Conservation (phyloP, 1,139 yeast species). For the Geotrichum candidum region DNA sequence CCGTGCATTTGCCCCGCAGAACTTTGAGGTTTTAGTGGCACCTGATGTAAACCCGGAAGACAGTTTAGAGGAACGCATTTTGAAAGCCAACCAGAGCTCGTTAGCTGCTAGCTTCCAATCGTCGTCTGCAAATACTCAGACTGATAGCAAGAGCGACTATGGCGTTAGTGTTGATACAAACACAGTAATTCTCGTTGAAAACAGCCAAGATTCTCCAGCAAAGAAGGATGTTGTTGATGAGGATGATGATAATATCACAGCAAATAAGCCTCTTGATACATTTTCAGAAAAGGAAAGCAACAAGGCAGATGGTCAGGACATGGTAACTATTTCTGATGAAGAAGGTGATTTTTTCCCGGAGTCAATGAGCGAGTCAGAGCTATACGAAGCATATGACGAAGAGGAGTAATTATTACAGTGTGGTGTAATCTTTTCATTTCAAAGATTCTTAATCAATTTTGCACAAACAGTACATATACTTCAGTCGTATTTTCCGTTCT, state of each 20-base stretch:
- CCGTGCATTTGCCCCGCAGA: background rate
- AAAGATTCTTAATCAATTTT: too few relatives aligned
- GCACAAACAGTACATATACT: too few relatives aligned
- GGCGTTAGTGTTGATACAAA: background rate
- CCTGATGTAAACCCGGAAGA: background rate
- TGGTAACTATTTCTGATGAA: background rate
- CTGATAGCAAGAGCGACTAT: background rate
- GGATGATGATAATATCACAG: background rate
- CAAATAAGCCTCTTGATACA: background rate
- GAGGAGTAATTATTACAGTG: background rate
- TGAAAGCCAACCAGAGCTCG: background rate
- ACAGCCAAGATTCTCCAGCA: background rate
- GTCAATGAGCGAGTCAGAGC: constrained; percentile 30
- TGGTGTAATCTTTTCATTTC: too few relatives aligned
- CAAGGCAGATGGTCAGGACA: background rate
- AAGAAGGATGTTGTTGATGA: background rate
- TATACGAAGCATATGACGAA: constrained; percentile 17
- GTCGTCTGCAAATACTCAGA: background rate
- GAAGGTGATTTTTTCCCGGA: constrained; percentile 27
- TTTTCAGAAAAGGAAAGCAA: background rate
- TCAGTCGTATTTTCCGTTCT: too few relatives aligned
- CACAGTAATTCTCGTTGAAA: background rate
- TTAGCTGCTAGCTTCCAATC: background rate
- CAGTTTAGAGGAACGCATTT: background rate
- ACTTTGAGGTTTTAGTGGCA: constrained; percentile 1